These are phyloP conservation scores for Grosmannia penicillata DNA, from an alignment of 2,329 filamentous ascomycete genomes.

Conservation along the genomic window DNA sequence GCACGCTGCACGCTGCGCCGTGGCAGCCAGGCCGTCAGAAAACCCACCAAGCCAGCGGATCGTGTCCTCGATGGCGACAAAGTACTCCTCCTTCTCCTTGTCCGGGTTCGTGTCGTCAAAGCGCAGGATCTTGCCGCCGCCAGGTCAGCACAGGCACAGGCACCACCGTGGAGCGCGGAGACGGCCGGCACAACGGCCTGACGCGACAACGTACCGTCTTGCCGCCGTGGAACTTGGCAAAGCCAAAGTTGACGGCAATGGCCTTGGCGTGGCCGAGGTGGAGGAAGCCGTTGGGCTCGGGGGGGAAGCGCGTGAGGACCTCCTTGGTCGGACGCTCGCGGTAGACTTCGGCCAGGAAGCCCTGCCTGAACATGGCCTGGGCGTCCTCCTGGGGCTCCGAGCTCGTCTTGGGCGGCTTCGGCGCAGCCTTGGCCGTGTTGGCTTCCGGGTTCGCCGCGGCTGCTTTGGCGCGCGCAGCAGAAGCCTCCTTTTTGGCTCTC, in stretches of 20 bases:
- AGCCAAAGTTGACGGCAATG: conserved; percentile 92
- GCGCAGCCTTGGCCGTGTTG: conserved; percentile 12
- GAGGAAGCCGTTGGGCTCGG: conserved; percentile 84
- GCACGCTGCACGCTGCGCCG: no score
- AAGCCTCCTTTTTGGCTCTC: conserved; percentile 16
- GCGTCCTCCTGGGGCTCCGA: conserved; percentile 36
- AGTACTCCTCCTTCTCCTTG: conserved; percentile 81
- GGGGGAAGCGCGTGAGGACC: conserved; percentile 61
- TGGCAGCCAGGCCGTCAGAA: no score
- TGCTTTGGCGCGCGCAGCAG: conserved; percentile 22
- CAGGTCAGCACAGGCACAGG: conserved; percentile 3
- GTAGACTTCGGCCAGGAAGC: conserved; percentile 61
- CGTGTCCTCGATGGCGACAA: conserved; percentile 77
- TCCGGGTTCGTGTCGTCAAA: conserved; percentile 87
- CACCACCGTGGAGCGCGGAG: no score
- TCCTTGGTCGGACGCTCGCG: conserved; percentile 47
- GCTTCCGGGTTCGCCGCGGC: conserved; percentile 15
- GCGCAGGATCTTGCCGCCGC: conserved; percentile 8
- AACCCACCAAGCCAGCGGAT: conserved; percentile 60
- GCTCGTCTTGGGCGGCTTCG: conserved; percentile 20
- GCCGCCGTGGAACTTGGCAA: conserved; percentile 72
- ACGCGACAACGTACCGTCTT: conserved; percentile 17
- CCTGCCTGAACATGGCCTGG: conserved; percentile 65
- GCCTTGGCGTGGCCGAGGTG: conserved; percentile 93
- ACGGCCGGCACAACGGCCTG: no score